Conservation (phyloP, 768 basidiomycete genomes). For the Pleurotus citrinopileatus region DNA sequence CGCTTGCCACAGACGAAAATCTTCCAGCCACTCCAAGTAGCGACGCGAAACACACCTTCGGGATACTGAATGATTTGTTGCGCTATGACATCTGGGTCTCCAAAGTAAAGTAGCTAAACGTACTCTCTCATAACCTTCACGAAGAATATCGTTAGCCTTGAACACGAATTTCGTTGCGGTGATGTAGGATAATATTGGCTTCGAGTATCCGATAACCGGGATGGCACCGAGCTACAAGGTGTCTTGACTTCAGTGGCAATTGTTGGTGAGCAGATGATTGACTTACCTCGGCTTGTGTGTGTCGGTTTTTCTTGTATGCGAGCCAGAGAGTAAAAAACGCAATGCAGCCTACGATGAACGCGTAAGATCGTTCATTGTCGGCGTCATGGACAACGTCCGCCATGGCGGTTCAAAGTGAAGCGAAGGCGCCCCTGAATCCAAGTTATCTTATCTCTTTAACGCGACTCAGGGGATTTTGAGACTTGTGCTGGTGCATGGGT, state of each 20-base stretch:
- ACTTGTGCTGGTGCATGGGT: background rate
- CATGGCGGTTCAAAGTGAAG: too few relatives aligned
- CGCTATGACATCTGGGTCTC: too few relatives aligned
- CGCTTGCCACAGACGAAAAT: slow-evolving; percentile 17
- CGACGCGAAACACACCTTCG: slow-evolving; percentile 23
- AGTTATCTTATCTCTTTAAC: too few relatives aligned
- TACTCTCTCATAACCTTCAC: slow-evolving; percentile 22
- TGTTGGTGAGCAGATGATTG: too few relatives aligned
- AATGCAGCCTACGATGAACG: background rate
- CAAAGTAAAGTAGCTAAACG: too few relatives aligned
- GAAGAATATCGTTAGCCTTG: slow-evolving; percentile 11
- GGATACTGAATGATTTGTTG: slow-evolving; percentile 14
- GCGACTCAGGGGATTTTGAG: too few relatives aligned
- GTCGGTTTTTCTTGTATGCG: background rate
- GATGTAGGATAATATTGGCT: slow-evolving; percentile 19
- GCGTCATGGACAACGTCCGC: background rate
- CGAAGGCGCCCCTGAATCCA: too few relatives aligned
- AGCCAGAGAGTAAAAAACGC: background rate
- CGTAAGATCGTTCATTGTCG: background rate
- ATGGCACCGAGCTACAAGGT: slow-evolving; percentile 23
- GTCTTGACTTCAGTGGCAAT: too few relatives aligned
- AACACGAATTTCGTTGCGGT: slow-evolving; percentile 19
- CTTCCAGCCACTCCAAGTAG: slow-evolving; percentile 21
- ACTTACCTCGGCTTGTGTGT: background rate
- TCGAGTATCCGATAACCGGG: slow-evolving; percentile 19